phyloP scores from a whole-genome alignment of 768 basidiomycete species.

The Mycena belliarum region DNA sequence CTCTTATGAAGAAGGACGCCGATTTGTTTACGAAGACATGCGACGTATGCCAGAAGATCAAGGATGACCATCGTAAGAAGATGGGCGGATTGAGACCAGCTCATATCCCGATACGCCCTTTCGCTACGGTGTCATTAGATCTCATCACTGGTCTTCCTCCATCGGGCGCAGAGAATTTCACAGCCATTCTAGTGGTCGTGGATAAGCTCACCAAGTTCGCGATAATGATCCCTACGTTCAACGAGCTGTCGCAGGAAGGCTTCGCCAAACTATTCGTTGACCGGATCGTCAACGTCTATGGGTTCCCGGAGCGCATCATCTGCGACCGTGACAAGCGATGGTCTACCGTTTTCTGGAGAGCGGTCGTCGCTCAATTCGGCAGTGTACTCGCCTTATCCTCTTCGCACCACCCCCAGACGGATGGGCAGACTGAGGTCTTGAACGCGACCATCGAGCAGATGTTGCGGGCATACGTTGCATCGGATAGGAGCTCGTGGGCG shows the following conservation, averaged over 20 bases:
- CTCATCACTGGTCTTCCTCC: background rate
- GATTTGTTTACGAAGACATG: background rate
- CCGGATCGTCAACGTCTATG: background rate
- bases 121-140: background rate
- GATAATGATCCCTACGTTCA: too few species aligned
- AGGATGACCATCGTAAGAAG: background rate
- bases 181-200: constrained; percentile 22
- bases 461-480: constrained; percentile 28
- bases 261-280: constrained; percentile 6
- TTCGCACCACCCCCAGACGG: constrained; percentile 38
- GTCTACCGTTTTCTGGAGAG: constrained; percentile 20
- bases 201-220: constrained; percentile 26
- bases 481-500: constrained; percentile 27
- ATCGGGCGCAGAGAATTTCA: too few species aligned
- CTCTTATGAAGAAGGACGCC: background rate
- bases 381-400: constrained; percentile 24
- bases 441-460: constrained; percentile 32
- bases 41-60: constrained; percentile 10
- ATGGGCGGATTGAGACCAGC: constrained; percentile 1
- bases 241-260: constrained; percentile 23
- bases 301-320: background rate
- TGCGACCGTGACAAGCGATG: constrained; percentile 12
- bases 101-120: background rate
- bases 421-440: constrained; percentile 35
- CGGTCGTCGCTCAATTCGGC: background rate